phyloP scores from a whole-genome alignment of 345 rosid species.

The Euphorbia tirucalli region DNA sequence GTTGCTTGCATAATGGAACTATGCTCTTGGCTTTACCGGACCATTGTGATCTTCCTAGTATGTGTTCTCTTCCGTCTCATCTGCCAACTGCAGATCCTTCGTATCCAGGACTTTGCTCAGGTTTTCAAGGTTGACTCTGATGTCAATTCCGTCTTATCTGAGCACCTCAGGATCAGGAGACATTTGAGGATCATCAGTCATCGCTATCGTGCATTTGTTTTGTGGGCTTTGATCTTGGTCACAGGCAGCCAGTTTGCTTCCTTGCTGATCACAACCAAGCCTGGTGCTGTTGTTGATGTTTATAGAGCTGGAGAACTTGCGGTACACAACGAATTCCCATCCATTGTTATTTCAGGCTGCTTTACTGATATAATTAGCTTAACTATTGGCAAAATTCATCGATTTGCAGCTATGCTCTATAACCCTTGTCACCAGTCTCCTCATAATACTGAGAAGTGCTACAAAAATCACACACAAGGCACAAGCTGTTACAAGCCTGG shows the following conservation, averaged over 20 bases:
- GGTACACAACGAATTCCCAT: conserved; percentile 33
- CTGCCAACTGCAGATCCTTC: conserved; percentile 89
- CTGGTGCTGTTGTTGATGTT: conserved; percentile 47
- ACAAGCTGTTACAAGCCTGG: conserved; percentile 78
- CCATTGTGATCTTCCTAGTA: conserved; percentile 71
- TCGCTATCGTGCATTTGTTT: conserved; percentile 60
- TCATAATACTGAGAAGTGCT: conserved; percentile 73
- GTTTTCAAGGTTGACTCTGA: conserved; percentile 75
- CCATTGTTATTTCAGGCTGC: neutral
- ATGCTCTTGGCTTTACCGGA: conserved; percentile 86
- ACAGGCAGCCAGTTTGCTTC: conserved; percentile 88
- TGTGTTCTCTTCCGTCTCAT: conserved; percentile 83
- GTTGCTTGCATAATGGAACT: conserved; percentile 85
- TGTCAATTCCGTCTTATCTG: conserved; percentile 62
- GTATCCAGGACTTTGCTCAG: conserved; percentile 78
- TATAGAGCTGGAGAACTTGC: conserved; percentile 86
- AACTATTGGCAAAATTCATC: neutral
- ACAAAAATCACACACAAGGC: conserved; percentile 95
- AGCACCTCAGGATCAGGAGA: conserved; percentile 81
- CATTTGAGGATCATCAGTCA: conserved; percentile 92
- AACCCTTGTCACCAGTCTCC: conserved; percentile 60
- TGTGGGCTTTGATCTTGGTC: conserved; percentile 59
- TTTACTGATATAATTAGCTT: too few relatives aligned
- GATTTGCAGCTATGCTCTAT: conserved; percentile 68
- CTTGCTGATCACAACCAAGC: conserved; percentile 70